Percentiles rank a stretch among this genome's conserved stretches.
These are phyloP conservation scores for Zygotorulaspora danielsina DNA, from an alignment of 805 yeast species.

Conservation along the genomic window DNA sequence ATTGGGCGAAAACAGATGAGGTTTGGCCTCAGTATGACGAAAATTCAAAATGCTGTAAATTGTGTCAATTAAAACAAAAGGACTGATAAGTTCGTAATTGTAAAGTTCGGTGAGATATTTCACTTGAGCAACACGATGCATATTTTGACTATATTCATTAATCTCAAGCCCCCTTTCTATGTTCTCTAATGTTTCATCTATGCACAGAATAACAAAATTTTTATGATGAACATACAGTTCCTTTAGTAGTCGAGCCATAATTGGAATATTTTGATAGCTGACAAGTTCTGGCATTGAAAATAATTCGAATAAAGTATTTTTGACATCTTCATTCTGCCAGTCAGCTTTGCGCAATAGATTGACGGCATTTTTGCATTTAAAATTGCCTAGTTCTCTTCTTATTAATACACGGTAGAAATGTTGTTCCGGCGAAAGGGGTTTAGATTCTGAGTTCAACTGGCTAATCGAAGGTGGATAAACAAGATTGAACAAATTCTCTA, in stretches of 20 bases:
- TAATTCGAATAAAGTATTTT: constrained; percentile 35
- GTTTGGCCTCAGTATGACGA: constrained; percentile 62
- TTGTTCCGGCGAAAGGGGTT: constrained; percentile 41
- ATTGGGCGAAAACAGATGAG: constrained; percentile 40
- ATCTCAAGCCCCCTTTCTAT: constrained; percentile 61
- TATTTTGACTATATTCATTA: constrained; percentile 54
- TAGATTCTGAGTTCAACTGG: constrained; percentile 28
- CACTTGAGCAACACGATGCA: constrained; percentile 58
- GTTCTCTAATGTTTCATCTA: constrained; percentile 65
- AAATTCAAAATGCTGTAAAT: constrained; percentile 53
- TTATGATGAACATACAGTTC: constrained; percentile 36
- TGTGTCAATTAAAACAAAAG: constrained; percentile 46
- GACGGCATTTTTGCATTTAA: constrained; percentile 36
- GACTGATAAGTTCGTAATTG: constrained; percentile 45
- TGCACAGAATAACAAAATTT: constrained; percentile 41
- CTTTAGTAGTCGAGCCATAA: constrained; percentile 47
- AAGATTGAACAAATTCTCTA: constrained; percentile 51
- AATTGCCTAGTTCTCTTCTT: constrained; percentile 45
- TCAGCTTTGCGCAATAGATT: constrained; percentile 43
- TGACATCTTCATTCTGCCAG: constrained; percentile 41
- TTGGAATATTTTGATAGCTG: constrained; percentile 50
- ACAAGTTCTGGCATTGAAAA: constrained; percentile 61
- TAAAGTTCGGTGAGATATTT: constrained; percentile 56
- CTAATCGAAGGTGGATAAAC: constrained; percentile 53
- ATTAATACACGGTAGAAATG: constrained; percentile 48